Percentiles rank a stretch among this genome's conserved stretches.
Evolutionary conservation across 1,284 basidiomycete genomes (phyloP).

Genomic region (Waitea zeae): DNA sequence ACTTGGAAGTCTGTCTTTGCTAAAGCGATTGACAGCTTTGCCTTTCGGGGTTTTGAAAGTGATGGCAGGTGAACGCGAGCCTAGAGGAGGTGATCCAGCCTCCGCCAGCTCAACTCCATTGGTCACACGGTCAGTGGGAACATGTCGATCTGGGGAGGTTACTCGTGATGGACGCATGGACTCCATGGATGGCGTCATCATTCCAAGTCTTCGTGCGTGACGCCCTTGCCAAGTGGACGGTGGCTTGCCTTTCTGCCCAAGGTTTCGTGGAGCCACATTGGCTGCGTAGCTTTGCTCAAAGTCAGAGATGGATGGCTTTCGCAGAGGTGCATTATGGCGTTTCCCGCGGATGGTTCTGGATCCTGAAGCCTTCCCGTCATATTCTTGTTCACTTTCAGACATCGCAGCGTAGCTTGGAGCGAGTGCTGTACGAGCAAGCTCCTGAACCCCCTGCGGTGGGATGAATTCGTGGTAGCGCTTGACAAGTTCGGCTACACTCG

Average conservation of each 20-base stretch:
- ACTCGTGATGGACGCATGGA: slow-evolving; percentile 44
- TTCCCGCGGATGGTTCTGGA: slow-evolving; percentile 30
- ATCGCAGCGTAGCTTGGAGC: slow-evolving; percentile 32
- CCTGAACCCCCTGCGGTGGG: slow-evolving; percentile 52
- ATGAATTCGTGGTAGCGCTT: slow-evolving; percentile 67
- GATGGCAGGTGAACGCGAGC: slow-evolving; percentile 3
- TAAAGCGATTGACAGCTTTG: slow-evolving; percentile 3
- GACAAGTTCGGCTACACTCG: slow-evolving; percentile 73
- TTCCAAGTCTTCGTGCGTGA: slow-evolving; percentile 41
- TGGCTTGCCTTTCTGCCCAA: slow-evolving; percentile 31
- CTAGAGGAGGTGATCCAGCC: slow-evolving; percentile 17
- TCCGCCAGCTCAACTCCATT: too few species aligned
- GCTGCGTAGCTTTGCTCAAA: slow-evolving; percentile 80
- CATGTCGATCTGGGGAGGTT: slow-evolving; percentile 55
- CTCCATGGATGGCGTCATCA: slow-evolving; percentile 26
- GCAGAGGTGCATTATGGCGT: slow-evolving; percentile 14
- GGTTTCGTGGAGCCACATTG: slow-evolving; percentile 63
- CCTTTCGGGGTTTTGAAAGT: slow-evolving; percentile 3
- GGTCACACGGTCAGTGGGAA: slow-evolving; percentile 13
- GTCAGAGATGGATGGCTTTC: slow-evolving; percentile 57
- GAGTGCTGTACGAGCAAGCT: slow-evolving; percentile 50
- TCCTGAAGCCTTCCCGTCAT: slow-evolving; percentile 16
- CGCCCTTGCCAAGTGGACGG: too few species aligned
- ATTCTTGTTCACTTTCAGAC: slow-evolving; percentile 62
- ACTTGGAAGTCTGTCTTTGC: slow-evolving; percentile 29